These are phyloP conservation scores for Chlorella sp. DNA, from an alignment of 139 green algal species.

Conservation along the genomic window DNA sequence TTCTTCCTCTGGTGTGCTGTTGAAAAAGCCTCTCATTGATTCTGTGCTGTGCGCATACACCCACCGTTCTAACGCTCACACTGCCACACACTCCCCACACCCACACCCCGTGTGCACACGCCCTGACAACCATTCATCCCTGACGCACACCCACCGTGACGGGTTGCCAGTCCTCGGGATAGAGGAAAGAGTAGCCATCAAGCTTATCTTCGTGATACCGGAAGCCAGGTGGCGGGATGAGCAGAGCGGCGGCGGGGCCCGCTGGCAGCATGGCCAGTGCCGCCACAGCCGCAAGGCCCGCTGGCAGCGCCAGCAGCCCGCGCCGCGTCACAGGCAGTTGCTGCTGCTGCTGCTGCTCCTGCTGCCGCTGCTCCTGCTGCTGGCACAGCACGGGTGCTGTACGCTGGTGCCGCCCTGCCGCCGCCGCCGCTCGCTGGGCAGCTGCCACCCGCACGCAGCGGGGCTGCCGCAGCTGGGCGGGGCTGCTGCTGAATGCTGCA, in stretches of 20 bases:
- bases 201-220: constrained; percentile 75
- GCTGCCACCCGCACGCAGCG: constrained; percentile 12
- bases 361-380: constrained; percentile 1
- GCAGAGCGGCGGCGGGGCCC: neutral
- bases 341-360: constrained; percentile 3
- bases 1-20: too few species aligned
- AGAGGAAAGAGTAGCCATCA: constrained; percentile 90
- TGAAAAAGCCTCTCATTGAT: too few species aligned
- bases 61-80: too few species aligned
- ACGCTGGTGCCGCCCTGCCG: neutral
- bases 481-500: neutral
- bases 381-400: neutral
- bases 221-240: constrained; percentile 19
- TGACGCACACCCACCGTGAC: constrained; percentile 64
- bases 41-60: too few species aligned
- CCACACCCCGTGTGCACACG: too few species aligned
- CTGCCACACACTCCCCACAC: too few species aligned
- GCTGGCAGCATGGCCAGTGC: neutral
- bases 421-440: neutral
- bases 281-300: neutral
- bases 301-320: constrained; percentile 14
- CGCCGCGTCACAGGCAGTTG: neutral
- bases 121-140: too few species aligned
- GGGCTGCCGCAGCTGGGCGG: neutral
- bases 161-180: constrained; percentile 74